A percentile compares a stretch with the other conserved stretches of the same genome.
These are phyloP conservation scores for Trichosporon asahii DNA, from an alignment of 1,284 basidiomycete genomes.

Conservation along the genomic window DNA sequence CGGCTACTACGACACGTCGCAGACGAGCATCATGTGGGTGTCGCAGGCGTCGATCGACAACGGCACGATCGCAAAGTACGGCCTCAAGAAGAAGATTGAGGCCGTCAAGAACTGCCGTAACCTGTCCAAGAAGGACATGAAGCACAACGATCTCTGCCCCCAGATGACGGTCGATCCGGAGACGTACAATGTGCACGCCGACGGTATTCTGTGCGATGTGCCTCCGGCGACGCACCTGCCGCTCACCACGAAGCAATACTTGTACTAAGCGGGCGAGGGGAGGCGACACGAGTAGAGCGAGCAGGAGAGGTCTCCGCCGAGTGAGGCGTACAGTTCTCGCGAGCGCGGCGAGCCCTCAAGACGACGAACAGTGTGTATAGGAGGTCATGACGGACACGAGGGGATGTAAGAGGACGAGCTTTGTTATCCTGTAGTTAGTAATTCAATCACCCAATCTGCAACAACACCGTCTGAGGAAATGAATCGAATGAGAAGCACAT, in stretches of 20 bases:
- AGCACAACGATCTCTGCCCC: slow-evolving; percentile 80
- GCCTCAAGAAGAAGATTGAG: slow-evolving; percentile 68
- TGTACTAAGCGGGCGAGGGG: slow-evolving; percentile 32
- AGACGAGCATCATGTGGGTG: slow-evolving; percentile 81
- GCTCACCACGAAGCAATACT: slow-evolving; percentile 62
- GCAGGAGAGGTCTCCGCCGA: background rate
- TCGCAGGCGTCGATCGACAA: slow-evolving; percentile 68
- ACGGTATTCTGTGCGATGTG: slow-evolving; percentile 72
- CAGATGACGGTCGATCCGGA: slow-evolving; percentile 87
- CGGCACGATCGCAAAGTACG: slow-evolving; percentile 64
- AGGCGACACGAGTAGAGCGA: background rate
- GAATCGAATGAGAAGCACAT: background rate
- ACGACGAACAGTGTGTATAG: background rate
- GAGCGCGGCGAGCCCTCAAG: too few species aligned
- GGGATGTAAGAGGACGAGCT: background rate
- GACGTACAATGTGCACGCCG: slow-evolving; percentile 79
- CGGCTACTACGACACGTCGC: slow-evolving; percentile 71
- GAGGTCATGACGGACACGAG: background rate
- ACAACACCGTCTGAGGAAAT: background rate
- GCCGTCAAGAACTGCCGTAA: slow-evolving; percentile 74
- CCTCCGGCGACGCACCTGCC: slow-evolving; percentile 70
- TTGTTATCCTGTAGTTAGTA: background rate
- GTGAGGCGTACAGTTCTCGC: background rate
- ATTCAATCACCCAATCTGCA: background rate
- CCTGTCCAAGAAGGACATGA: slow-evolving; percentile 85